Evolutionary conservation across 257 asterid species (phyloP).

Genomic region (Solanum commersonii): DNA sequence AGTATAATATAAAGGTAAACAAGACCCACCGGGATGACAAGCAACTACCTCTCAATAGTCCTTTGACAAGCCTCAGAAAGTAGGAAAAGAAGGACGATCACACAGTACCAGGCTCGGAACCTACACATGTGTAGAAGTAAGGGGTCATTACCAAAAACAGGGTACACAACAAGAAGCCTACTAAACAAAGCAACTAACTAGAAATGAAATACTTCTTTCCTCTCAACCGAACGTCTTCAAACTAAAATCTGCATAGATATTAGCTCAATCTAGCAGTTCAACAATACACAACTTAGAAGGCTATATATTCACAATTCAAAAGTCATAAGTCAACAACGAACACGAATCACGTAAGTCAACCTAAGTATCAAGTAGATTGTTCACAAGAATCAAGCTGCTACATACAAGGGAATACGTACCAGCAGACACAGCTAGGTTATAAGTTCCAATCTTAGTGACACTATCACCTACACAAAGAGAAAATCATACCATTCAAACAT

Average conservation of each 20-base stretch:
- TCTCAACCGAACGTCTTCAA: neutral
- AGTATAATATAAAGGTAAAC: too few relatives aligned
- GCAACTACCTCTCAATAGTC: neutral
- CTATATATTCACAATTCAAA: neutral
- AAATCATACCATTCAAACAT: neutral
- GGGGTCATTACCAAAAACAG: neutral
- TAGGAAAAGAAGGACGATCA: neutral
- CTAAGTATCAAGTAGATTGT: neutral
- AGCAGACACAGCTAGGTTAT: conserved; percentile 73
- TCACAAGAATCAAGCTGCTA: conserved; percentile 13
- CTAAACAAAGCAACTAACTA: neutral
- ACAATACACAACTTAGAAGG: neutral
- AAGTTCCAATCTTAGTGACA: conserved; percentile 90
- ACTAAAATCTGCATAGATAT: neutral
- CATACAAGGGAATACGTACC: neutral
- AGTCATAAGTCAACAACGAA: neutral
- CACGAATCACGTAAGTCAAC: neutral
- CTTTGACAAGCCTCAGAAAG: neutral
- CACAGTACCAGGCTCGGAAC: neutral
- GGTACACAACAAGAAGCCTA: neutral
- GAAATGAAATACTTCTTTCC: too few relatives aligned
- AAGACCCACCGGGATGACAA: neutral
- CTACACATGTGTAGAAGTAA: neutral
- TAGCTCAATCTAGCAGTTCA: too few relatives aligned
- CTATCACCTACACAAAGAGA: conserved; percentile 55